Evolutionary conservation across 1,139 yeast genomes (phyloP).

Genomic region (Diutina siamensis): DNA sequence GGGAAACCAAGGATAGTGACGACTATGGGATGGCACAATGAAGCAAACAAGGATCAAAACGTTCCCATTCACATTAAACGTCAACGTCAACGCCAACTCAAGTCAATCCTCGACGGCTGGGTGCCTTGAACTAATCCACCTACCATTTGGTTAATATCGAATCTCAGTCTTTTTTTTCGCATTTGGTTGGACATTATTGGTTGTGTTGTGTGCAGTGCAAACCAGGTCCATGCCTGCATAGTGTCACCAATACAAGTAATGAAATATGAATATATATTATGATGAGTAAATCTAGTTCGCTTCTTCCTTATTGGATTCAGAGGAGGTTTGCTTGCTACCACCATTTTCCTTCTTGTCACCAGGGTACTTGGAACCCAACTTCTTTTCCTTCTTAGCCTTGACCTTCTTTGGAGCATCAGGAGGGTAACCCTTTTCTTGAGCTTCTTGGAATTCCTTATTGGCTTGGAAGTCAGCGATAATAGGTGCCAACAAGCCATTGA

Average conservation of each 20-base stretch:
- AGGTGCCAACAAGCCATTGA: conserved; percentile 73
- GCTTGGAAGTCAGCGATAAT: conserved; percentile 58
- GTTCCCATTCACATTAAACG: too few relatives aligned
- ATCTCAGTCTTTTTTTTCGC: conserved; percentile 3
- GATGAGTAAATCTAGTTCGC: neutral
- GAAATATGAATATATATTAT: neutral
- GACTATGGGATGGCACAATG: too few relatives aligned
- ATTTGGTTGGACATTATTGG: conserved; percentile 4
- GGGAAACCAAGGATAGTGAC: too few relatives aligned
- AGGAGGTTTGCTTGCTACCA: neutral
- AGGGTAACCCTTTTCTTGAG: conserved; percentile 76
- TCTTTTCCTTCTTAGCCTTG: conserved; percentile 65
- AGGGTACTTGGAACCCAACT: conserved; percentile 80
- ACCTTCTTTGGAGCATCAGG: conserved; percentile 49
- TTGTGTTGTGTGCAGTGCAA: neutral
- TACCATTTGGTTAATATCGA: conserved; percentile 1
- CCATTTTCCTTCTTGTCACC: conserved; percentile 26
- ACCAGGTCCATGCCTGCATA: neutral
- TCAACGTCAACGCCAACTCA: too few relatives aligned
- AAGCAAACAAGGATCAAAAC: too few relatives aligned
- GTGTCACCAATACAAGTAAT: too few relatives aligned
- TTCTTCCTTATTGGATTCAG: neutral
- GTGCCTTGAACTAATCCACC: too few relatives aligned
- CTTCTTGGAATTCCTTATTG: conserved; percentile 62
- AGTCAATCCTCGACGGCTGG: too few relatives aligned